Conservation (phyloP, 2,329 filamentous ascomycete genomes). For the Aspergillus piperis region DNA sequence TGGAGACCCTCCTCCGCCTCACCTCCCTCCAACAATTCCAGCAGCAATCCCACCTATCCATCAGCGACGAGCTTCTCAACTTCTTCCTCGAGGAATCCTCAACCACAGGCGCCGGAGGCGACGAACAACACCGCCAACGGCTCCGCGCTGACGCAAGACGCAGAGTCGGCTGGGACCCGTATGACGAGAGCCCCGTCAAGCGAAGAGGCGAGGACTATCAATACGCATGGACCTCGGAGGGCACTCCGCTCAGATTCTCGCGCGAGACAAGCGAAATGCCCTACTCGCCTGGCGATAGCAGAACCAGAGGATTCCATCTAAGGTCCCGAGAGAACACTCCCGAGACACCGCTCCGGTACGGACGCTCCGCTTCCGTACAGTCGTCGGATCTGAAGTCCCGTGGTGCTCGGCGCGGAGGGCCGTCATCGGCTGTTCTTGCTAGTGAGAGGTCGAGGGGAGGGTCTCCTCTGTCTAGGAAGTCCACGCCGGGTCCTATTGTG, state of each 20-base stretch:
- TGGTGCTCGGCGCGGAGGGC: background rate
- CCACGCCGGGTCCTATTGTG: slow-evolving; percentile 24
- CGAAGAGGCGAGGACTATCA: slow-evolving; percentile 67
- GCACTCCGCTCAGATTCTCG: slow-evolving; percentile 27
- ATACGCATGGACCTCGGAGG: slow-evolving; percentile 40
- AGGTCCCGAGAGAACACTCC: slow-evolving; percentile 38
- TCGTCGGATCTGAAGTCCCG: slow-evolving; percentile 16
- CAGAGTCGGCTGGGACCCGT: slow-evolving; percentile 70
- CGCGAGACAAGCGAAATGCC: slow-evolving; percentile 27
- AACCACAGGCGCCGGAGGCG: slow-evolving; percentile 65
- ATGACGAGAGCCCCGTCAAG: slow-evolving; percentile 70
- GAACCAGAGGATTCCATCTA: slow-evolving; percentile 29
- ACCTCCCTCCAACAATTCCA: slow-evolving; percentile 89
- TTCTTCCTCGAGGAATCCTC: slow-evolving; percentile 78
- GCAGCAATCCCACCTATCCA: slow-evolving; percentile 83
- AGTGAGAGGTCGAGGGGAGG: slow-evolving; percentile 24
- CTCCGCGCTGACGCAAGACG: slow-evolving; percentile 61
- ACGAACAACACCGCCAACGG: slow-evolving; percentile 61
- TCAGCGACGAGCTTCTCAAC: slow-evolving; percentile 83
- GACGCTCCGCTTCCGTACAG: slow-evolving; percentile 26
- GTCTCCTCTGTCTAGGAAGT: slow-evolving; percentile 40
- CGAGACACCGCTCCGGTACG: slow-evolving; percentile 26
- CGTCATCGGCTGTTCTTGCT: slow-evolving; percentile 16
- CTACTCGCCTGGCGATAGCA: slow-evolving; percentile 29
- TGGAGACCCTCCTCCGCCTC: slow-evolving; percentile 85